Evolutionary conservation across 2,329 filamentous ascomycete species (phyloP), one percentile per base, ranked within the genome.

Genomic region (Claviceps sp.): DNA sequence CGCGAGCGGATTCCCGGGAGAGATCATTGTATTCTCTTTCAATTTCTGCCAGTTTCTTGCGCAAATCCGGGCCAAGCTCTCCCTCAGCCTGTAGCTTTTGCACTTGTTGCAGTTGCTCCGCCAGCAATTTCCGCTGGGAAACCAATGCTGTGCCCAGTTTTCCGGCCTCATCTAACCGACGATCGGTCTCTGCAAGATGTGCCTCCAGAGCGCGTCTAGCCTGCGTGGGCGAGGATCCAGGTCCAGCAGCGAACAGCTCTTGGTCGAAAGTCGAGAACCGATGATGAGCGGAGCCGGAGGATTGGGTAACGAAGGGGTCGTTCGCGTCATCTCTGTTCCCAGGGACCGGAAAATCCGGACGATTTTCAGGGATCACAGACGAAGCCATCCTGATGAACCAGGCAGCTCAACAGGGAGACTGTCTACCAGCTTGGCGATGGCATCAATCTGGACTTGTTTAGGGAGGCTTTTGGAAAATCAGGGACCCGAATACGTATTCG

Each of bases 21-120:
- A 97, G 84, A 63, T 96, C 90, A 65, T 95, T 91, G 71, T 94
- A 97, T 63, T 98, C 93, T 66, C 82, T 87, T 67, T 98, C 93
- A 54, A 98, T 82, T 56, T 95, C 89, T 14, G 81, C 76, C 50
- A 98, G 77, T 68, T 87, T 89, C 61, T 85, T 79, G 54, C 86
- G 87, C 61, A 98, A 72, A 58, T 95, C 90, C 3, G 87, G 82
- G 0, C 84, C 84, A 49, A 97, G 81, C 56, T 95, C 86, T 24
- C 80, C 81, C 59, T 93, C 86, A 45, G 79, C 75, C 61, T 89
- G 77, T 54, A 87, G 74, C 62, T 84, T 81, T 60, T 95, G 87
- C 3, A 98, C 84, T 62, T 97, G 89, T 60, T 84, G 82, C 53
- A 98, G 70, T 58, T 86, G 84, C 45, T 94, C 86, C 44, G 82